Conservation (phyloP, 208 protist species). For the Leishmania arabica region DNA sequence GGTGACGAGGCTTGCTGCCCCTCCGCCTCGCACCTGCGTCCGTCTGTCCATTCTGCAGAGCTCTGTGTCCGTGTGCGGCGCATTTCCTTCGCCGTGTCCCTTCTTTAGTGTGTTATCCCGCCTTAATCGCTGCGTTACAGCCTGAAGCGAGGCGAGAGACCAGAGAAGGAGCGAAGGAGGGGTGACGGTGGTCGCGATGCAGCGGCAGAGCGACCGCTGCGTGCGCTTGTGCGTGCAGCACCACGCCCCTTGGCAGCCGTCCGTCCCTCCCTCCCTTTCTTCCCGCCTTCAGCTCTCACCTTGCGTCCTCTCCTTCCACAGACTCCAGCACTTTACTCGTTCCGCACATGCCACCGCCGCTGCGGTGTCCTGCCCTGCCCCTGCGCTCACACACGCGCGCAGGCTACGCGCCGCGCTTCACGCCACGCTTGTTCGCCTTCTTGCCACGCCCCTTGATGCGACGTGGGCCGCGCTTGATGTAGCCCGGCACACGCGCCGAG, state of each 20-base stretch:
- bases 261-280: not conserved
- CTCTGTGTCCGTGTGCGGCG: not conserved
- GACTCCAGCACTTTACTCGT: not conserved
- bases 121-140: not conserved
- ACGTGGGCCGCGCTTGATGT: conserved; percentile 71
- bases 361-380: not conserved
- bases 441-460: conserved; percentile 82
- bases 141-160: not conserved
- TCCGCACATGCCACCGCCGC: not conserved
- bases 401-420: conserved; percentile 56
- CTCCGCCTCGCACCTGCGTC: not conserved
- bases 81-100: not conserved
- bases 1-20: not conserved
- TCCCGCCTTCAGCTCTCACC: not conserved
- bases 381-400: not conserved
- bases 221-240: not conserved
- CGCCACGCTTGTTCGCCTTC: conserved; percentile 82
- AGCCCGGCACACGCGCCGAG: conserved; percentile 79
- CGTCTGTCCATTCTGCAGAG: too few species aligned
- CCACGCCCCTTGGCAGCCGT: not conserved
- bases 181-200: not conserved
- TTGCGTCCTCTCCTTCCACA: not conserved
- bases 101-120: not conserved
- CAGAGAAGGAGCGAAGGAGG: not conserved
- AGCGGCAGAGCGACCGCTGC: not conserved